Conservation (phyloP, 257 asterid species). For the Nicotiana sylvestris region DNA sequence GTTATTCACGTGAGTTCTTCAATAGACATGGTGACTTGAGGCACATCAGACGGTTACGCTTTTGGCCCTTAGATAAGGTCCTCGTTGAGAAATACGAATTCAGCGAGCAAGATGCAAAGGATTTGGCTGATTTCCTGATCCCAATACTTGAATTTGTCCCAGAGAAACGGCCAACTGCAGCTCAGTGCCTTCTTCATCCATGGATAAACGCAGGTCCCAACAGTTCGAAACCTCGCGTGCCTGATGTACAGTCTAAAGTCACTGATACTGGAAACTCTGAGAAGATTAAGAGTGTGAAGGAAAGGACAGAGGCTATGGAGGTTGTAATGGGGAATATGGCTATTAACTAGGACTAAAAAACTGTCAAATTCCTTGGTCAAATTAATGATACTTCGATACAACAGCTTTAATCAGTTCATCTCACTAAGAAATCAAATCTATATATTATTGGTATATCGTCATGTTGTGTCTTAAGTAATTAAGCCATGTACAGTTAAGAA, state of each 20-base stretch:
- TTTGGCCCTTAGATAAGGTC: slow-evolving; percentile 83
- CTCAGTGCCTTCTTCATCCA: slow-evolving; percentile 80
- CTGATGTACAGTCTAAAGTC: slow-evolving; percentile 21
- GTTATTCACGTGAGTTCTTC: slow-evolving; percentile 88
- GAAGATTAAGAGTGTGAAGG: slow-evolving; percentile 26
- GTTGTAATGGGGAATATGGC: slow-evolving; percentile 72
- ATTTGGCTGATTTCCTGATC: slow-evolving; percentile 38
- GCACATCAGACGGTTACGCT: slow-evolving; percentile 71
- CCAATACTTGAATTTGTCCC: slow-evolving; percentile 45
- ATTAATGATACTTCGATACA: neutral
- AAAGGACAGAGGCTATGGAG: slow-evolving; percentile 74
- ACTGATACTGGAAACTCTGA: slow-evolving; percentile 38
- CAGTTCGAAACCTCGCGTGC: slow-evolving; percentile 31
- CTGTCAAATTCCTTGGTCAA: neutral
- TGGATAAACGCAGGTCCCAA: slow-evolving; percentile 56
- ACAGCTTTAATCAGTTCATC: neutral
- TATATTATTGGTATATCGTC: neutral
- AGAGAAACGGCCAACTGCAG: slow-evolving; percentile 75
- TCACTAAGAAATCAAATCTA: neutral
- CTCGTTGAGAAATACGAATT: slow-evolving; percentile 58
- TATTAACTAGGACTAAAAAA: neutral
- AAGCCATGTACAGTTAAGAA: neutral
- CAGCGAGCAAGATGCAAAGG: slow-evolving; percentile 37
- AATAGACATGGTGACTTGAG: slow-evolving; percentile 89
- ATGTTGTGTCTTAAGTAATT: neutral